Conservation (phyloP, 768 basidiomycete species). For the Pleurotus cornucopiae region DNA sequence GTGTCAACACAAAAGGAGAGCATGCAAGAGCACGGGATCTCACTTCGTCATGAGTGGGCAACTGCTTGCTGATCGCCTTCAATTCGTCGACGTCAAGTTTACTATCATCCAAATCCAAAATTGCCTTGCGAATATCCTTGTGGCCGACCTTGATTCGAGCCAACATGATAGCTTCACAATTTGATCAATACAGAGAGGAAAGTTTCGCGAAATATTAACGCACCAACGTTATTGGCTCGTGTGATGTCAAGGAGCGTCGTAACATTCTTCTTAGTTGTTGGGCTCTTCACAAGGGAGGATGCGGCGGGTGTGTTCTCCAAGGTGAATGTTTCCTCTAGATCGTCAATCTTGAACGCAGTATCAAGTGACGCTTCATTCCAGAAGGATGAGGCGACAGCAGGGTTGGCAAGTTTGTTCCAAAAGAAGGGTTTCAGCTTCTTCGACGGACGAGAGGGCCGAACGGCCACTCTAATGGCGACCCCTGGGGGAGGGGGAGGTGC, state of each 20-base stretch:
- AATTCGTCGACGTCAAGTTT: slow-evolving; percentile 71
- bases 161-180: slow-evolving; percentile 72
- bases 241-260: slow-evolving; percentile 76
- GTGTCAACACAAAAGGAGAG: not conserved
- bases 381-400: slow-evolving; percentile 46
- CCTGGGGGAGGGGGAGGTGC: slow-evolving; percentile 30
- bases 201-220: slow-evolving; percentile 16
- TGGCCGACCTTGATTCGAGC: slow-evolving; percentile 65
- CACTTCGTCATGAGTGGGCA: slow-evolving; percentile 84
- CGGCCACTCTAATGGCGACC: slow-evolving; percentile 27
- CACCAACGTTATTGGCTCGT: slow-evolving; percentile 81
- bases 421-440: slow-evolving; percentile 82
- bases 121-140: slow-evolving; percentile 61
- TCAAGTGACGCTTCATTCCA: slow-evolving; percentile 58
- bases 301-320: slow-evolving; percentile 44
- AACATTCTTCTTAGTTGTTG: slow-evolving; percentile 46
- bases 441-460: slow-evolving; percentile 34
- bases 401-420: slow-evolving; percentile 74
- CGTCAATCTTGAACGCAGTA: slow-evolving; percentile 53
- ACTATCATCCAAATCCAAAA: slow-evolving; percentile 70
- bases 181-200: slow-evolving; percentile 4
- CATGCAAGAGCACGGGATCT: not conserved
- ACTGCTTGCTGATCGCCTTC: slow-evolving; percentile 65
- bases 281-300: slow-evolving; percentile 32
- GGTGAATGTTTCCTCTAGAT: slow-evolving; percentile 71